Evolutionary conservation across 208 protist genomes (phyloP).

Genomic region (Strigomonas culicis): DNA sequence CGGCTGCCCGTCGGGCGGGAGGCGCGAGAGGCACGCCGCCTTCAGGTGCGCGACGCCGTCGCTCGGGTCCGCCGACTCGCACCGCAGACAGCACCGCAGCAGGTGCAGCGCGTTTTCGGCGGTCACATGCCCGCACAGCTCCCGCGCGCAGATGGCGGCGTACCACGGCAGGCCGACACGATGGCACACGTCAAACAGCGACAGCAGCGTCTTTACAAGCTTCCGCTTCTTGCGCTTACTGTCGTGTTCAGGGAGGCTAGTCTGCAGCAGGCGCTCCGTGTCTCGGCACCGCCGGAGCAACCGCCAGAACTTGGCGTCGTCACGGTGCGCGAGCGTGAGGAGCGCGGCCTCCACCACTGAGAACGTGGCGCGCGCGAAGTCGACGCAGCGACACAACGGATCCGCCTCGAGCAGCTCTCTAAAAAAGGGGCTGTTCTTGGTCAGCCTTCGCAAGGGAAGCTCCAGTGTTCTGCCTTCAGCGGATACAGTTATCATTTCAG

Average conservation of each 20-base stretch:
- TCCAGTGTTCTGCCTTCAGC: neutral
- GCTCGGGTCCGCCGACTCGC: neutral
- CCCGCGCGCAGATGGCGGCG: conserved; percentile 7
- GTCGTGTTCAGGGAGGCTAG: neutral
- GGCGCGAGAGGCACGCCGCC: neutral
- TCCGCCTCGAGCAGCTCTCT: conserved; percentile 1
- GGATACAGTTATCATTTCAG: neutral
- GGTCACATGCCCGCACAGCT: neutral
- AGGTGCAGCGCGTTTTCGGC: neutral
- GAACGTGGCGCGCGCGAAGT: conserved; percentile 17
- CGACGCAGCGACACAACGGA: conserved; percentile 1
- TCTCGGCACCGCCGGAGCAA: conserved; percentile 10
- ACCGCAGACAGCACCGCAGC: neutral
- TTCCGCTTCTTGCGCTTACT: too few species aligned
- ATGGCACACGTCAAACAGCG: conserved; percentile 7
- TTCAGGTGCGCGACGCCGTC: conserved; percentile 4
- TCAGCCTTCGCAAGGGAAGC: neutral
- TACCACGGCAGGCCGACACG: conserved; percentile 7
- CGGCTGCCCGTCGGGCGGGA: neutral
- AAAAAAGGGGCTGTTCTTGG: conserved; percentile 1
- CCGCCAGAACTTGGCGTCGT: conserved; percentile 21
- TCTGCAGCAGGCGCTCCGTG: neutral
- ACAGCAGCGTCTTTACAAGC: neutral
- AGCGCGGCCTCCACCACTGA: conserved; percentile 25
- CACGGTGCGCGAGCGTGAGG: conserved; percentile 13